Evolutionary conservation across 192 early-diverging fungal genomes (phyloP).

Genomic region (Hyaloraphidium curvatum): DNA sequence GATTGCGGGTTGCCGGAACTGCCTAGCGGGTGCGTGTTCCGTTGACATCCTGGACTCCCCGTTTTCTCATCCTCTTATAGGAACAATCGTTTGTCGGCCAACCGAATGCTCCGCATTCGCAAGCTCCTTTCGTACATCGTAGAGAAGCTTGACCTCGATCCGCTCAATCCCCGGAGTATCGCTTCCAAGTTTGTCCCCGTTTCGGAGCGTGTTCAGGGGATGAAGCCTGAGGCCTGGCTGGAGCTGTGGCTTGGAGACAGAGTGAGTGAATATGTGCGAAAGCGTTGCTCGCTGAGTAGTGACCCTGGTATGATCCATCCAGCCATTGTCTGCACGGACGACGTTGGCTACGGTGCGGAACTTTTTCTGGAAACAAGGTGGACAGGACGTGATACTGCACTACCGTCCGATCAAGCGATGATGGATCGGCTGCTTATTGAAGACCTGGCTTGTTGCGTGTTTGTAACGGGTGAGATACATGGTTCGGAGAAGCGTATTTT

Average conservation of each 20-base stretch:
- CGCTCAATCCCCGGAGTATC: constrained; percentile 4
- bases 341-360: constrained; percentile 25
- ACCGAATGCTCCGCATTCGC: constrained; percentile 67
- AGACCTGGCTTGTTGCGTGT: no score
- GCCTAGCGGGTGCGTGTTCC: constrained; percentile 24
- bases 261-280: no score
- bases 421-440: constrained; percentile 5
- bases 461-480: no score
- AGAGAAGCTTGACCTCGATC: constrained; percentile 50
- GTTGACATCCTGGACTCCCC: background rate
- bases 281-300: no score
- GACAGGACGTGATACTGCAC: constrained; percentile 23
- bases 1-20: constrained; percentile 29
- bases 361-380: constrained; percentile 21
- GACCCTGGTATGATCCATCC: no score
- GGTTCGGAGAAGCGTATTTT: no score
- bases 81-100: constrained; percentile 57
- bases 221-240: constrained; percentile 28
- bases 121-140: constrained; percentile 70
- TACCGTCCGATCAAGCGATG: background rate
- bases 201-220: constrained; percentile 2
- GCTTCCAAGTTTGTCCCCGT: constrained; percentile 7
- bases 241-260: constrained; percentile 41
- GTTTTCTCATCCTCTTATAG: constrained; percentile 6
- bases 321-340: no score